Conservation (phyloP, 192 early-diverging fungal genomes). For the Phlyctochytrium planicorne region DNA sequence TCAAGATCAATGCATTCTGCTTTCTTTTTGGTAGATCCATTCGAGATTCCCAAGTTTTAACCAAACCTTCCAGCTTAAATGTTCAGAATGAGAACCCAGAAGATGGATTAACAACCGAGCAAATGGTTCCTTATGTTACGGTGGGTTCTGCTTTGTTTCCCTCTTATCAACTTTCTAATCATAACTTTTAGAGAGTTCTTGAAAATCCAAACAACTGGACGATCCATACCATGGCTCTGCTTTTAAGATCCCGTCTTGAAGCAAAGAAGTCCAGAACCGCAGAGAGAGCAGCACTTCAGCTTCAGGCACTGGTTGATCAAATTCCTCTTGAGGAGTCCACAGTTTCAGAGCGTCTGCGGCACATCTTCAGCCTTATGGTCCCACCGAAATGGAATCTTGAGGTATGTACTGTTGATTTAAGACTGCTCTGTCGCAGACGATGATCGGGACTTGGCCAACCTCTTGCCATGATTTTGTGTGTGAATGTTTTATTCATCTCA, state of each 20-base stretch:
- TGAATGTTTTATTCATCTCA: too few relatives aligned
- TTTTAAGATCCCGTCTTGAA: slow-evolving; percentile 90
- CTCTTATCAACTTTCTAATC: neutral
- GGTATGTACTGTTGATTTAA: too few relatives aligned
- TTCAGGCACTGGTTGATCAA: slow-evolving; percentile 97
- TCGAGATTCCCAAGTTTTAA: neutral
- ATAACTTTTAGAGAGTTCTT: slow-evolving; percentile 65
- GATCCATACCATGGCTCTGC: slow-evolving; percentile 92
- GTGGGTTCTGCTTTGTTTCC: slow-evolving; percentile 24
- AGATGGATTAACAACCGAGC: slow-evolving; percentile 90
- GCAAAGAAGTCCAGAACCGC: slow-evolving; percentile 79
- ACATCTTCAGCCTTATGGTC: slow-evolving; percentile 74
- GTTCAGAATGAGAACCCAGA: slow-evolving; percentile 93
- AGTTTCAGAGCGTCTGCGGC: slow-evolving; percentile 72
- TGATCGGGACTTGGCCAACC: too few relatives aligned
- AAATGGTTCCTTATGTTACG: slow-evolving; percentile 93
- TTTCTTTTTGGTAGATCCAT: slow-evolving; percentile 67
- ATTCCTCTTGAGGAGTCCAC: slow-evolving; percentile 66
- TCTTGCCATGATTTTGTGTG: too few relatives aligned
- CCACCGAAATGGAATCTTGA: slow-evolving; percentile 98
- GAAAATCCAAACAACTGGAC: slow-evolving; percentile 97
- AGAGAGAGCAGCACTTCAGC: slow-evolving; percentile 84
- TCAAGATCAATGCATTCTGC: slow-evolving; percentile 86
- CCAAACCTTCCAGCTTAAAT: slow-evolving; percentile 63
- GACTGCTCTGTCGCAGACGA: too few relatives aligned